Conservation (phyloP, 108 stramenopile species). For the Stephanodiscus triporus region DNA sequence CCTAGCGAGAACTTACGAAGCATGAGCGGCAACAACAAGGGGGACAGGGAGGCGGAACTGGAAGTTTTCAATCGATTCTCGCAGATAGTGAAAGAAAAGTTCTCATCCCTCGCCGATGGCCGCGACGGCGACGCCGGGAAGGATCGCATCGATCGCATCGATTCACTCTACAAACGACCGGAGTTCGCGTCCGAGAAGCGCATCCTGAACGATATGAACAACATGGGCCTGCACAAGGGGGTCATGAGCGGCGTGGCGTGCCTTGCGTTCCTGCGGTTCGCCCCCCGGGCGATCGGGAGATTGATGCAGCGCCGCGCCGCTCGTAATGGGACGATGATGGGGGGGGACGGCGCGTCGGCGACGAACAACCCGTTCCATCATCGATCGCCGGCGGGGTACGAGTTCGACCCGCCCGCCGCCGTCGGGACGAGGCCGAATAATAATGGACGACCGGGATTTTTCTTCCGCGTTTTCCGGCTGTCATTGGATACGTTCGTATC, state of each 20-base stretch:
- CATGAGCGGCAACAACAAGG: slow-evolving; percentile 21
- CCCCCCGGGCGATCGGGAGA: slow-evolving; percentile 30
- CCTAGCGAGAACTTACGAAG: too few species aligned
- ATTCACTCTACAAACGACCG: slow-evolving; percentile 27
- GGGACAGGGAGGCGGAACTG: slow-evolving; percentile 18
- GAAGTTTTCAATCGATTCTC: slow-evolving; percentile 40
- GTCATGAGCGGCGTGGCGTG: slow-evolving; percentile 26
- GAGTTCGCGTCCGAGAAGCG: slow-evolving; percentile 39
- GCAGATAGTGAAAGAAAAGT: slow-evolving; percentile 27
- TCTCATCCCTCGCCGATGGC: slow-evolving; percentile 17
- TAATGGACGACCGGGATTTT: slow-evolving; percentile 17
- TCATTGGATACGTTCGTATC: slow-evolving; percentile 45
- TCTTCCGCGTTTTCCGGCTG: slow-evolving; percentile 32
- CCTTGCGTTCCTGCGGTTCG: slow-evolving; percentile 36
- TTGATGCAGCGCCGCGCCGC: slow-evolving; percentile 30
- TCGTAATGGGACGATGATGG: neutral
- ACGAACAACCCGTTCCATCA: slow-evolving; percentile 34
- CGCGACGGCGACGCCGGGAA: slow-evolving; percentile 7
- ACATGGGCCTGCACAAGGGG: slow-evolving; percentile 36
- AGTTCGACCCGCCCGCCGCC: slow-evolving; percentile 23
- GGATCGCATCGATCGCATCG: slow-evolving; percentile 21
- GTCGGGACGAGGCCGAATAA: neutral
- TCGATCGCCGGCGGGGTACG: slow-evolving; percentile 22
- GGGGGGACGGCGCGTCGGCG: neutral
- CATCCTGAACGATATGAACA: slow-evolving; percentile 44